phyloP scores from a whole-genome alignment of 2,329 filamentous ascomycete genomes.

The Microcera coccophila region DNA sequence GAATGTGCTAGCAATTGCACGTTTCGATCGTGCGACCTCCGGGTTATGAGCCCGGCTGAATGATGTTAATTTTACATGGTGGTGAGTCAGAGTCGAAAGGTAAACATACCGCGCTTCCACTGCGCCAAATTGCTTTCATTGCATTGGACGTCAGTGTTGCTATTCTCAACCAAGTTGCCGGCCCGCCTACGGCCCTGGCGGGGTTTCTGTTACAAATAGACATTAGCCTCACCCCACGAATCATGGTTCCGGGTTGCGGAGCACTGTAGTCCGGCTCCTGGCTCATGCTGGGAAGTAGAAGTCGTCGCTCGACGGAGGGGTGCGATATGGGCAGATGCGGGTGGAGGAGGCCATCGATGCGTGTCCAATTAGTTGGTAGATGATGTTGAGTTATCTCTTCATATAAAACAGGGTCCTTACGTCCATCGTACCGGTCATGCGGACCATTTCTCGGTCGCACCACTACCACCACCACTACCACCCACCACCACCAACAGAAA shows the following conservation, averaged over 20 bases:
- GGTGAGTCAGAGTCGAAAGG: not conserved
- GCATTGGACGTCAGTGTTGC: not conserved
- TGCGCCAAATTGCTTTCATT: constrained; percentile 1
- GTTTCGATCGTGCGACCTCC: constrained; percentile 1
- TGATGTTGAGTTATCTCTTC: too few relatives aligned
- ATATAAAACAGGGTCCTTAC: too few relatives aligned
- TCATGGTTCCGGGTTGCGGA: constrained; percentile 20
- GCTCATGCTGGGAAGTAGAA: not conserved
- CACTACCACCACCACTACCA: not conserved
- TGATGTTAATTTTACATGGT: not conserved
- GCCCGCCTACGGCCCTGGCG: too few relatives aligned
- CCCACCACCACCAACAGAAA: constrained; percentile 21
- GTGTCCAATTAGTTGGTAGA: too few relatives aligned
- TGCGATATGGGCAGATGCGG: not conserved
- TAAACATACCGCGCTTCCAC: not conserved
- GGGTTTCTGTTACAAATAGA: too few relatives aligned
- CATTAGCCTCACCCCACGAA: not conserved
- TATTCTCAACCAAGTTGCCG: not conserved
- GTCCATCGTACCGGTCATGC: too few relatives aligned
- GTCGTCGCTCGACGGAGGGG: too few relatives aligned
- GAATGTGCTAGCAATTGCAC: not conserved
- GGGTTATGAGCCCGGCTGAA: not conserved
- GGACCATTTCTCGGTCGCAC: too few relatives aligned
- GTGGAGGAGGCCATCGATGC: not conserved
- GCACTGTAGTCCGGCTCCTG: not conserved